These are phyloP conservation scores for Arabidopsis lyrata DNA, from an alignment of 441 rosid species.

Conservation along the genomic window DNA sequence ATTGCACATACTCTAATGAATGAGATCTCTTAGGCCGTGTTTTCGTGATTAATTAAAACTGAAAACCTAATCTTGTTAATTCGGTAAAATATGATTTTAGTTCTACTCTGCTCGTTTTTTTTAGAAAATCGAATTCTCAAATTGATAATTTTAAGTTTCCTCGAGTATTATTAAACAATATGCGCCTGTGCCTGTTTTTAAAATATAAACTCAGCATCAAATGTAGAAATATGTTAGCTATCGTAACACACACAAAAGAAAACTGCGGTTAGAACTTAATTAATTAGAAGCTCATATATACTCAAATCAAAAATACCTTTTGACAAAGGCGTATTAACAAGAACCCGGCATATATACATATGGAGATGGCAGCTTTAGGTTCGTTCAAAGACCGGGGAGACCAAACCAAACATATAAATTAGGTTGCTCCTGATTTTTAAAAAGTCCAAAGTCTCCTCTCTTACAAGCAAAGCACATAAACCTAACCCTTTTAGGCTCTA, in stretches of 20 bases:
- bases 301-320: neutral
- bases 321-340: neutral
- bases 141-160: neutral
- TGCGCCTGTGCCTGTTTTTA: neutral
- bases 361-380: conserved; percentile 51
- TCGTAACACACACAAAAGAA: neutral
- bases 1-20: too few species aligned
- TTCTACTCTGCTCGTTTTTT: too few species aligned
- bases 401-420: conserved; percentile 33
- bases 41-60: too few species aligned
- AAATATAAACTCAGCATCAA: neutral
- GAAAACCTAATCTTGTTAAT: too few species aligned
- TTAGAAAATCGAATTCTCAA: too few species aligned
- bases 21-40: neutral
- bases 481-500: conserved; percentile 6
- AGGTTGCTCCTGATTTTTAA: conserved; percentile 29
- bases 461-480: conserved; percentile 64
- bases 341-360: neutral
- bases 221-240: neutral
- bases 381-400: conserved; percentile 44
- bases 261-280: neutral
- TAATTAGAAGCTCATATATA: neutral
- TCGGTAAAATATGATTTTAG: too few species aligned
- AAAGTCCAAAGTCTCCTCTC: conserved; percentile 54
- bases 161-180: neutral